Evolutionary conservation across 495 filamentous ascomycete species (phyloP), one percentile per base, ranked within the genome.

Genomic region (Bryoglossum gracile): DNA sequence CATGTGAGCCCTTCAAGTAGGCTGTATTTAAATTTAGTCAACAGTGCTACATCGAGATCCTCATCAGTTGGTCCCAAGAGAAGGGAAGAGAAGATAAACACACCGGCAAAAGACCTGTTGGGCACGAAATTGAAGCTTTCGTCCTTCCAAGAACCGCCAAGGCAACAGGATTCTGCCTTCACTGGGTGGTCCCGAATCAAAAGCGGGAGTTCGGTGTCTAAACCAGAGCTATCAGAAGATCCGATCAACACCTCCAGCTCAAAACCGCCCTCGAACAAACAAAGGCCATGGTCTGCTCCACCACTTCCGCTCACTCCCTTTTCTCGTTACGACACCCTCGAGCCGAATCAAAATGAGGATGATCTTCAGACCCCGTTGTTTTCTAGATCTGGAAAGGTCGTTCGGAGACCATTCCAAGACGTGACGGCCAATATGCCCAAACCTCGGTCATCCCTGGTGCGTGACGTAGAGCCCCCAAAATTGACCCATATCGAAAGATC

Each of bases 121-220:
- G 66, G 59, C 18, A 60, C 58, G 11, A 54, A 60, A 41, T 49
- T 65, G 8, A 62, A 59, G 19, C 46, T 65, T 23, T 48, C 49
- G 35, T 49, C 49, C 10, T 55, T 51, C 11, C 42, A 58, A 46
- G 24, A 23, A 32, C 17, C 60, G 33, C 52, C 46, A 49, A 45
- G 61, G n/a, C n/a, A n/a, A 46, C 21, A 46, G 4, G 52, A 59
- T 5, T 69, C 69, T 4, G 66, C 70, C 10, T 88, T 90, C 48
- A 63, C 68, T 43, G 61, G 59, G 3, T 92, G 86, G 83, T 78
- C 80, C 24, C 76, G 78, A 42, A 70, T 87, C 18, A 94, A 91
- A 62, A 71, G 70, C 19, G 76, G 77, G 3, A 17, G 19, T 19
- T 22, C 14, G 10, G 34, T 22, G 1, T 4, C 8, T 14, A 17